Evolutionary conservation across 1,284 basidiomycete genomes (phyloP).

Genomic region (Cutaneotrichosporon curvatum): DNA sequence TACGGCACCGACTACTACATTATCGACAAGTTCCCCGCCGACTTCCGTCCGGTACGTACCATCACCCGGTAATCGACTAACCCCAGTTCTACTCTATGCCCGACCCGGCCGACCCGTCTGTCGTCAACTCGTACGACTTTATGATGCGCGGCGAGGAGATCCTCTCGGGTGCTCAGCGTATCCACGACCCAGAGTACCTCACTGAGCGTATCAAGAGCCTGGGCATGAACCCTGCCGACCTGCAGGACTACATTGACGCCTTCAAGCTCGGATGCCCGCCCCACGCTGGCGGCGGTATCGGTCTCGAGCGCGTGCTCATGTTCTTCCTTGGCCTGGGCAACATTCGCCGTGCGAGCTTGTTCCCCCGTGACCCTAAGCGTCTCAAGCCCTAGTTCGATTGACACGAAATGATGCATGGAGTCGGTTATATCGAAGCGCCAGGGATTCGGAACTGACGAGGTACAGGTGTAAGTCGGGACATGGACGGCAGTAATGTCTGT

Average conservation of each 20-base stretch:
- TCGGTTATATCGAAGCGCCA: no score
- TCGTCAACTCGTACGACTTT: slow-evolving; percentile 99
- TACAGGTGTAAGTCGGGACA: no score
- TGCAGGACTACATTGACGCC: slow-evolving; percentile 86
- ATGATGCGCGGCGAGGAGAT: slow-evolving; percentile 99
- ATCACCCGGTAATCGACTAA: slow-evolving; percentile 26
- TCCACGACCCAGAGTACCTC: slow-evolving; percentile 82
- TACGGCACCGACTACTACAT: slow-evolving; percentile 97
- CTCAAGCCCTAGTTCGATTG: slow-evolving; percentile 40
- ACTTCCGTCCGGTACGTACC: slow-evolving; percentile 6
- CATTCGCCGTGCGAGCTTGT: slow-evolving; percentile 85
- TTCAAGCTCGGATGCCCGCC: slow-evolving; percentile 92
- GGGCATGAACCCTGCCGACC: slow-evolving; percentile 71
- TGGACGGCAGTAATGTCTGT: no score
- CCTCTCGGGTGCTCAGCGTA: slow-evolving; percentile 91
- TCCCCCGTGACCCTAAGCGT: slow-evolving; percentile 81
- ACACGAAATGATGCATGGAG: no score
- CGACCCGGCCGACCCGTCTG: slow-evolving; percentile 75
- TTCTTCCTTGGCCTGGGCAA: slow-evolving; percentile 86
- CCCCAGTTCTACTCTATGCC: slow-evolving; percentile 98
- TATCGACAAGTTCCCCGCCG: slow-evolving; percentile 89
- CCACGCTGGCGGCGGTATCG: slow-evolving; percentile 55
- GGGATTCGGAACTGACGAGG: no score
- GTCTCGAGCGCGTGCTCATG: slow-evolving; percentile 93
- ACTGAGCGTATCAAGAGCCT: slow-evolving; percentile 69